Conservation (phyloP, 441 rosid species). For the Brassica hybrid region DNA sequence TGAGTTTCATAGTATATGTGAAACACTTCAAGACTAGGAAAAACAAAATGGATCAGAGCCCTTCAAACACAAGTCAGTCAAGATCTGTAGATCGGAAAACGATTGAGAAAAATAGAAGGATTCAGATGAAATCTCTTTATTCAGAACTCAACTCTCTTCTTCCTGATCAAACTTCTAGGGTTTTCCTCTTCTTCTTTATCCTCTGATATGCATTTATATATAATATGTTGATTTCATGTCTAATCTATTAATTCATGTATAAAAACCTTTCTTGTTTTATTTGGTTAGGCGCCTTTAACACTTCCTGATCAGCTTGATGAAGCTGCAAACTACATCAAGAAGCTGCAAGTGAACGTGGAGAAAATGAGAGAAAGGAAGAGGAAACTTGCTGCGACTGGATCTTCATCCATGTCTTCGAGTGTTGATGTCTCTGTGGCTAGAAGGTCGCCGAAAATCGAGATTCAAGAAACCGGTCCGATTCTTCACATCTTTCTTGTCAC, state of each 20-base stretch:
- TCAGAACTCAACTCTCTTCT: conserved; percentile 72
- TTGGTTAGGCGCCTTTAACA: conserved; percentile 48
- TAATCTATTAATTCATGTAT: background rate
- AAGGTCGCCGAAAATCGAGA: conserved; percentile 54
- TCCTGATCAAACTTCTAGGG: conserved; percentile 58
- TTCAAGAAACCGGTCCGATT: conserved; percentile 58
- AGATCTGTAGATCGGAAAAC: conserved; percentile 63
- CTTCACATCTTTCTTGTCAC: conserved; percentile 62
- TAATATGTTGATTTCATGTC: background rate
- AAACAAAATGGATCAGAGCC: conserved; percentile 34
- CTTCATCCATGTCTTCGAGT: conserved; percentile 22
- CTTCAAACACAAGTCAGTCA: conserved; percentile 46
- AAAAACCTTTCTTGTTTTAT: background rate
- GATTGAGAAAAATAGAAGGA: conserved; percentile 75
- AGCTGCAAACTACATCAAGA: conserved; percentile 76
- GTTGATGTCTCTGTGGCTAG: conserved; percentile 8
- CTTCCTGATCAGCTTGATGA: conserved; percentile 75
- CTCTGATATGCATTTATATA: background rate
- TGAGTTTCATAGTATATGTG: conserved; percentile 5
- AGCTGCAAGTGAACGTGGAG: conserved; percentile 65
- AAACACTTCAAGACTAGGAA: conserved; percentile 6
- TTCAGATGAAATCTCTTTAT: conserved; percentile 75
- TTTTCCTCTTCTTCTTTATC: conserved; percentile 32
- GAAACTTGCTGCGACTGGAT: conserved; percentile 39
- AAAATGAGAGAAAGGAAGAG: conserved; percentile 61